Percentiles rank a stretch among this genome's conserved stretches.
Conservation (phyloP, 1,284 basidiomycete species). For the Ganoderma leucocontextum region DNA sequence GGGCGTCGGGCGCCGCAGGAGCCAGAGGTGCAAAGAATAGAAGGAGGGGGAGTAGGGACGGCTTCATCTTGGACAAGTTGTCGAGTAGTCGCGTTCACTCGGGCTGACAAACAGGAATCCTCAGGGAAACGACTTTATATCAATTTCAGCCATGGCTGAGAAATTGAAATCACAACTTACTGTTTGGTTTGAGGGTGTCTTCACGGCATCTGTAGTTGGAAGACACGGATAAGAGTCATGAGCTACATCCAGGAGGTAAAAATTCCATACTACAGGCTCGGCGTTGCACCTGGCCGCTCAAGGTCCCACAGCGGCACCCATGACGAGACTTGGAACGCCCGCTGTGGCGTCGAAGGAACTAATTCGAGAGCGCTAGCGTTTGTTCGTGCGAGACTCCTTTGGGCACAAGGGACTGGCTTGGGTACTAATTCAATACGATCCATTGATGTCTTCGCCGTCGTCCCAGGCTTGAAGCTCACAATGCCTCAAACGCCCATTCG, state of each 20-base stretch:
- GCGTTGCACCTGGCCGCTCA: background rate
- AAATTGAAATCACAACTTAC: background rate
- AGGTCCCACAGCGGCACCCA: background rate
- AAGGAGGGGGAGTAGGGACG: background rate
- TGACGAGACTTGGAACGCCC: background rate
- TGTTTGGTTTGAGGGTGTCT: too few relatives aligned
- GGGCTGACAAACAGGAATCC: background rate
- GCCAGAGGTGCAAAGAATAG: background rate
- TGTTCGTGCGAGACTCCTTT: background rate
- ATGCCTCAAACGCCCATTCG: background rate
- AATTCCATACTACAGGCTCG: background rate
- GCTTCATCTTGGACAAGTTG: background rate
- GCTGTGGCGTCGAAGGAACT: background rate
- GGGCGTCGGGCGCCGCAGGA: conserved; percentile 11
- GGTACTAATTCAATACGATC: background rate
- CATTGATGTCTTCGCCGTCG: background rate
- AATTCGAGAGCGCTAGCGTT: background rate
- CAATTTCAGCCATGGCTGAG: background rate
- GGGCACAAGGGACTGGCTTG: background rate
- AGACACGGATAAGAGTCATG: background rate
- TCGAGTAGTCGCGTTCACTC: background rate
- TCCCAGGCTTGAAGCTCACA: background rate
- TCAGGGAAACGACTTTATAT: background rate
- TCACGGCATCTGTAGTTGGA: background rate
- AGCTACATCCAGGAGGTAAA: background rate